Conservation (phyloP, 1,284 basidiomycete species). For the Pyrrhoderma noxium region DNA sequence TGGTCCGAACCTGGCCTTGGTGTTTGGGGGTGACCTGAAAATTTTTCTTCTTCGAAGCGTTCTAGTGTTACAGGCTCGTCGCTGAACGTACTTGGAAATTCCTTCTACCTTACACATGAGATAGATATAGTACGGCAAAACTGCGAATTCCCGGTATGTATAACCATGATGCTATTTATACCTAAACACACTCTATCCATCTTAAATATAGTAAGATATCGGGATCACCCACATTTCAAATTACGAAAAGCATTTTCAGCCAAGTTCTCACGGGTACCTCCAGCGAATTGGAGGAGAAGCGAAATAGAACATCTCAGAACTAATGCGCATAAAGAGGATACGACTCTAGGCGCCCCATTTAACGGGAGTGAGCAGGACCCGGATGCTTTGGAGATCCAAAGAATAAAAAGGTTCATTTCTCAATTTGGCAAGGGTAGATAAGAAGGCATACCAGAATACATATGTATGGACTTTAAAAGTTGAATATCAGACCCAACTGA, state of each 20-base stretch:
- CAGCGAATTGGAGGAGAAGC: constrained; percentile 73
- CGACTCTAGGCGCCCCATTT: constrained; percentile 82
- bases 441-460: no score
- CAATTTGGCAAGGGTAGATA: constrained; percentile 4
- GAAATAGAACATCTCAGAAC: constrained; percentile 89
- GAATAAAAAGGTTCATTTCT: constrained; percentile 15
- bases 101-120: neutral
- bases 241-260: constrained; percentile 73
- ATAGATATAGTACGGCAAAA: neutral
- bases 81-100: constrained; percentile 64
- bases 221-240: constrained; percentile 43
- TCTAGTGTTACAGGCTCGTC: constrained; percentile 68
- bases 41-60: constrained; percentile 68
- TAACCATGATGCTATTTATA: constrained; percentile 71
- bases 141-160: constrained; percentile 55
- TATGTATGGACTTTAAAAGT: constrained; percentile 74
- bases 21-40: constrained; percentile 54
- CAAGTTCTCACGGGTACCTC: constrained; percentile 68
- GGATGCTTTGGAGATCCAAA: constrained; percentile 66
- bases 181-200: constrained; percentile 77
- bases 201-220: no score
- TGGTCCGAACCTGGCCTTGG: constrained; percentile 60
- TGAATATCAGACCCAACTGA: no score
- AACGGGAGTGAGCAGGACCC: constrained; percentile 67
- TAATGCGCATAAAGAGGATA: constrained; percentile 77